Conservation (phyloP, 2,329 filamentous ascomycete species). For the Scedosporium dehoogii region DNA sequence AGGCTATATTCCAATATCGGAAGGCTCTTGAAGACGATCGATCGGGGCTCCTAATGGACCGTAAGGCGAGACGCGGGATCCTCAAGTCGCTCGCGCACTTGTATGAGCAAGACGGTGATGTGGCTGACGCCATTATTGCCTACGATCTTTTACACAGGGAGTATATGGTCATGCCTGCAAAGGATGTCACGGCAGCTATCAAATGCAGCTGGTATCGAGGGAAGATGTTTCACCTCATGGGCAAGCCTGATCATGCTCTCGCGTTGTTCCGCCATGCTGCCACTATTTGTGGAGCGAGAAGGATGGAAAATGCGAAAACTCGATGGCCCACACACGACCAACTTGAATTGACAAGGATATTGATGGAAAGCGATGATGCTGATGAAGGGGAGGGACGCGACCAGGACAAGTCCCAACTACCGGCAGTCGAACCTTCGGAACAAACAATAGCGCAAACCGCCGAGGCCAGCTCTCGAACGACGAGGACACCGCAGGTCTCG, state of each 20-base stretch:
- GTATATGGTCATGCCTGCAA: not conserved
- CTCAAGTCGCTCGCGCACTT: conserved; percentile 6
- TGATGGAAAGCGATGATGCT: not conserved
- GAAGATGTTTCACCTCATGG: conserved; percentile 6
- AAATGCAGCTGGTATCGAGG: conserved; percentile 7
- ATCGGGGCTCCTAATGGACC: not conserved
- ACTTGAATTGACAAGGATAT: not conserved
- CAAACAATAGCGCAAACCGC: not conserved
- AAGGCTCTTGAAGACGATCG: not conserved
- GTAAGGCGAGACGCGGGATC: not conserved
- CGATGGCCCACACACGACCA: conserved; percentile 3
- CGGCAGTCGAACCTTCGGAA: not conserved
- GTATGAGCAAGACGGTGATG: conserved; percentile 1
- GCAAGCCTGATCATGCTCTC: not conserved
- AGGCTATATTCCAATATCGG: conserved; percentile 4
- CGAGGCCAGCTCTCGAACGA: not conserved
- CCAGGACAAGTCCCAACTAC: not conserved
- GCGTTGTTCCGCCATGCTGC: conserved; percentile 2
- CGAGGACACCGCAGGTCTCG: not conserved
- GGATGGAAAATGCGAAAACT: conserved; percentile 4
- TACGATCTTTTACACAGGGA: conserved; percentile 4
- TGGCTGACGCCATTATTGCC: not conserved
- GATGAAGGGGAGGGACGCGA: not conserved
- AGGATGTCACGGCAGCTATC: not conserved
- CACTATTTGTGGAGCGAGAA: not conserved